Evolutionary conservation across 116 monocot species (phyloP), one percentile per base, ranked within the genome.

Genomic region (Dioscorea cayenensis): DNA sequence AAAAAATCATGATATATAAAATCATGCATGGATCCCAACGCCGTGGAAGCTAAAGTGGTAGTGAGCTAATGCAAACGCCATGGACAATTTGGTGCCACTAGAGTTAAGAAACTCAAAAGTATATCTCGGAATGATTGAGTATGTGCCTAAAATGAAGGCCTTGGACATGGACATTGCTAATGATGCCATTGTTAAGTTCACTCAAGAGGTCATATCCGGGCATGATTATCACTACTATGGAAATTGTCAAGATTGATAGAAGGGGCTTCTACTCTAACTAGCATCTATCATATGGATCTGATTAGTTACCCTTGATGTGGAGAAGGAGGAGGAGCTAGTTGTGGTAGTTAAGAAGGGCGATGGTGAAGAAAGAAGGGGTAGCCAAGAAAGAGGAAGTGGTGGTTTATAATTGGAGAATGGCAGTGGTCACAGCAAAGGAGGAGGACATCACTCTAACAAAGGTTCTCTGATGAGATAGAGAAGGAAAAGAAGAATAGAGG

Each of bases 1-100:
- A 36, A 81, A 84, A 90, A 95, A 95, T 87, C 95, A 95, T 73
- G 90, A 25, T 25, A 95, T 80, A 92, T 90, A 0, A 92, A 95
- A 79, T 87, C 87, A 36, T 95, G 95, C 66, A 95, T 95, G 95
- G 95, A 95, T 70, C 95, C 92, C n/a, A 95, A 95, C 66, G 92
- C 92, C 49, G 89, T 95, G 92, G 95, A 95, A 78, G 83, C 95
- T 13, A 91, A 81, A 85, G 89, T 95, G 63, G 87, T 95, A 22
- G 95, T 95, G 23, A 95, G 95, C 77, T 92, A 87, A 0, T 95
- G 95, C 49, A 92, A 92, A 9, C 92, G 92, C 28, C 92, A 92
- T 55, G 95, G 95, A 28, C 92, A 92, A 12, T 92, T 92, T 95
- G 95, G 95, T 10, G 95, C 95, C 16, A 89, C 95, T 1, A 89